Conservation (phyloP, 495 filamentous ascomycete genomes). For the Lichina pygmaea region DNA sequence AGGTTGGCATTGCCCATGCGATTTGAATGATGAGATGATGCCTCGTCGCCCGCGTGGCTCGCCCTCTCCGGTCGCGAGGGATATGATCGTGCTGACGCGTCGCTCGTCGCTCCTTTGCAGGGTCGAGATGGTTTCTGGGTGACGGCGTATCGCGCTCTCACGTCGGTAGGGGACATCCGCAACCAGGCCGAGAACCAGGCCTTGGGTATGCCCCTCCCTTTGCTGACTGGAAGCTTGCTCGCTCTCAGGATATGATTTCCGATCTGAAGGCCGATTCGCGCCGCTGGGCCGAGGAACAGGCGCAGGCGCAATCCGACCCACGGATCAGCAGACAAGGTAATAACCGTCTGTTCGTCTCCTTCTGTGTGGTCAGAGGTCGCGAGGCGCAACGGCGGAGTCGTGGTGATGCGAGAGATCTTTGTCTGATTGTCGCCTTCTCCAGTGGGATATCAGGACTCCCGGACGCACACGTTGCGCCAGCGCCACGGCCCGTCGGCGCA, state of each 20-base stretch:
- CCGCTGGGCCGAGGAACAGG: constrained; percentile 32
- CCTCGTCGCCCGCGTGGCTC: neutral
- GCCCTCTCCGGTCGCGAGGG: no score
- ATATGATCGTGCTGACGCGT: neutral
- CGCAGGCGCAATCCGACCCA: neutral
- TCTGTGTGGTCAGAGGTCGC: no score
- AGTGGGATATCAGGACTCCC: neutral
- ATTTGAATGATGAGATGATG: neutral
- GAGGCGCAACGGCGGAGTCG: no score
- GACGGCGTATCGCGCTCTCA: constrained; percentile 66
- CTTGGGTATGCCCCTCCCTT: no score
- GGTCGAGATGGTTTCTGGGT: constrained; percentile 57
- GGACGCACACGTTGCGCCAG: neutral
- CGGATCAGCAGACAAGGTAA: neutral
- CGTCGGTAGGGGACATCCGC: constrained; percentile 32
- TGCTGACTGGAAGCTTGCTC: neutral
- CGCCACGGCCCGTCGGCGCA: neutral
- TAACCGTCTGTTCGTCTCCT: no score
- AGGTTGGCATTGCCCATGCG: constrained; percentile 25
- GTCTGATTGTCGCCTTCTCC: neutral
- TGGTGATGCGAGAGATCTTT: no score
- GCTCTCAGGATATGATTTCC: constrained; percentile 52
- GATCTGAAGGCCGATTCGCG: constrained; percentile 62
- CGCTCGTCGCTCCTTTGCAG: constrained; percentile 14
- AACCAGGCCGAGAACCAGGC: no score